Evolutionary conservation across 441 rosid genomes (phyloP), one percentile per base, ranked within the genome.

Genomic region (Macaranga tanarius): DNA sequence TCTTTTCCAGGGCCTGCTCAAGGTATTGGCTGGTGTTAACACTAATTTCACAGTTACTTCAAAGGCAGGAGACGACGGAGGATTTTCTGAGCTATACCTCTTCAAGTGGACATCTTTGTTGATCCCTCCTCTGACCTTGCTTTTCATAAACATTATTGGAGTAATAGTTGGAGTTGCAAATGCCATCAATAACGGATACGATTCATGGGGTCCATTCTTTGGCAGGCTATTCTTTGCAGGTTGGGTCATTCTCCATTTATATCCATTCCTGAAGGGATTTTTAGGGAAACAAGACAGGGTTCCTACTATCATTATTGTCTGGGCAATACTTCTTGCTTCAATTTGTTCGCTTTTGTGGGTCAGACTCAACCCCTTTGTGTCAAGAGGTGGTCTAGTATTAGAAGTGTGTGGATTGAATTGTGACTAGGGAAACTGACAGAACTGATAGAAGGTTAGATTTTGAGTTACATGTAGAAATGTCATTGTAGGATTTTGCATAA

Each of bases 21-120:
- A 95, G 88, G 99, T 93, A 44, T 75, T 95, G 65, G 99, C 95
- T 6, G 99, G 98, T 65, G 93, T 95, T 1, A 82, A 83, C 87
- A 93, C 99, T n/a, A 93, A 87, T 81, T 95, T 95, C 83, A 95
- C 93, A 0, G 99, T 95, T 65, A 95, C 99, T n/a, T 90, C 98
- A 6, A 95, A 95, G 80, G 98, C 81, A 34, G 99, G 87, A 20
- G 99, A 95, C 61, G 97, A 95, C 19, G 94, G 95, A 15, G 98
- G 80, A 19, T 95, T 88, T 82, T 89, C 97, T 0, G 99, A 95
- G 70, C 96, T 95, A 26, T 95, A 95, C 84, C 58, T 88, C 67
- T 91, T 95, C 79, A 95, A 95, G 77, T 93, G 99, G 98, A 93
- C 99, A 19, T 81, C 98, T 9, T 75, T 95, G 48, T 76, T 95